Base-by-base conservation (phyloP, 768 basidiomycete species). In the Roridomyces roridus region DNA sequence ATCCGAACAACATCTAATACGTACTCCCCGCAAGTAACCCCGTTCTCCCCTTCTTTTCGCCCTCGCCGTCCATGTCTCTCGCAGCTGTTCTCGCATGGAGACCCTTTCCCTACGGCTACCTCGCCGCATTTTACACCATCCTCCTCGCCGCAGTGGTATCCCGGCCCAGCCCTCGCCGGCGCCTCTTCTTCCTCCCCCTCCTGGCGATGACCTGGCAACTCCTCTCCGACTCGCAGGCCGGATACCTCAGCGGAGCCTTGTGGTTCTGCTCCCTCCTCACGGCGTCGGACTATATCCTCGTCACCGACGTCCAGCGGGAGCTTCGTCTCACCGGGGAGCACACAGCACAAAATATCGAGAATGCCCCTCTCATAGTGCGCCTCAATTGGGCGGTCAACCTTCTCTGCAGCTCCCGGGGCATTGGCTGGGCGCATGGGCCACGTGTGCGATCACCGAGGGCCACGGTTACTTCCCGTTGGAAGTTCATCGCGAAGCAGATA, bases 241-340 rank as follows among this genome's bases (percentile, higher is more conserved):
- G 46, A 11, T 62, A 62, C 55, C 2, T 54, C 24, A 52, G 37
- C 8, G 40, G 55, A 40, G 44, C 14, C n/a, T 5, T 39, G 5
- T 62, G 60, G 55, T 46, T 57, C 34, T 31, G 8, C 23, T 37
- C 14, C n/a, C 51, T 62, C 17, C 21, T 49, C 12, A 39, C 49
- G 14, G 55, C 55, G 17, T 57, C 55, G 15, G 60, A 62, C 43
- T 57, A 52, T 17, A 51, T 62, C 26, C 60, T 62, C 5, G 35
- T 62, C 46, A 53, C 60, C n/a, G 55, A 62, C 37, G 55, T 57
- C 41, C 49, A 53, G 26, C 51, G 60, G 10, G 51, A 57, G 29
- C 46, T 62, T 6, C 37, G n/a, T n/a, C n/a, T n/a, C n/a, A 12
- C 26, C 60, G 45, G 26, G 12, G 44, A 10, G 28, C 31, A 4